Evolutionary conservation across 352 stramenopile species (phyloP).

Genomic region (Pythium brachiatum): DNA sequence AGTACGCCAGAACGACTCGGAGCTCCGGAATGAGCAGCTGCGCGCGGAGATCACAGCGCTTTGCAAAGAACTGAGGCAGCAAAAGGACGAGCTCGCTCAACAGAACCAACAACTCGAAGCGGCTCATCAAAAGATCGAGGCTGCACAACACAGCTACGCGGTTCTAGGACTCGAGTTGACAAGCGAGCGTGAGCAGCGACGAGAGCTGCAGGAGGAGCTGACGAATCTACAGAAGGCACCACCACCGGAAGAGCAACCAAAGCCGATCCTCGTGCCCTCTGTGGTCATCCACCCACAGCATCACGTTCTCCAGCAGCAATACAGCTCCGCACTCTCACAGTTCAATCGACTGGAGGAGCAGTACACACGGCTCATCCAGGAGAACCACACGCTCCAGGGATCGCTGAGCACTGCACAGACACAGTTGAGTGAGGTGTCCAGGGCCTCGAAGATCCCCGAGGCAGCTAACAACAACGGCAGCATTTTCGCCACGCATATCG

Average conservation of each 20-base stretch:
- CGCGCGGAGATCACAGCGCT: slow-evolving; percentile 23
- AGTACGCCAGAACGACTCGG: neutral
- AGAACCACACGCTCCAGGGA: slow-evolving; percentile 34
- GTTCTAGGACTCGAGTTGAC: neutral
- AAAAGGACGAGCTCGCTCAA: neutral
- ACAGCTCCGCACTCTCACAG: neutral
- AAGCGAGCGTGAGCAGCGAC: neutral
- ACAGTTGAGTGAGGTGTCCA: slow-evolving; percentile 32
- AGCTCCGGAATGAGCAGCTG: slow-evolving; percentile 7
- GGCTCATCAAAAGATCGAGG: neutral
- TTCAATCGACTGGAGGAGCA: slow-evolving; percentile 20
- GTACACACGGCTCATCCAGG: slow-evolving; percentile 26
- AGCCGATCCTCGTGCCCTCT: neutral
- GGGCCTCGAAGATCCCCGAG: neutral
- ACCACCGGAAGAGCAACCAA: neutral
- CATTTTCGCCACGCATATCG: slow-evolving; percentile 64
- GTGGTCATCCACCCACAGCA: slow-evolving; percentile 2
- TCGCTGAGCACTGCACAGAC: slow-evolving; percentile 37
- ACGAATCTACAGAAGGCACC: neutral
- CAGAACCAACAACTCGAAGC: neutral
- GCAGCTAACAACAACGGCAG: slow-evolving; percentile 12
- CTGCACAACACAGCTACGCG: neutral
- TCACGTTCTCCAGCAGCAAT: slow-evolving; percentile 17
- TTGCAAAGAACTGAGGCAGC: slow-evolving; percentile 17
- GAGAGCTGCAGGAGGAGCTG: neutral